Evolutionary conservation across 176 grass and related monocot species (phyloP), one percentile per base, ranked within the genome.

Genomic region (Bolboschoenus planiculmis): DNA sequence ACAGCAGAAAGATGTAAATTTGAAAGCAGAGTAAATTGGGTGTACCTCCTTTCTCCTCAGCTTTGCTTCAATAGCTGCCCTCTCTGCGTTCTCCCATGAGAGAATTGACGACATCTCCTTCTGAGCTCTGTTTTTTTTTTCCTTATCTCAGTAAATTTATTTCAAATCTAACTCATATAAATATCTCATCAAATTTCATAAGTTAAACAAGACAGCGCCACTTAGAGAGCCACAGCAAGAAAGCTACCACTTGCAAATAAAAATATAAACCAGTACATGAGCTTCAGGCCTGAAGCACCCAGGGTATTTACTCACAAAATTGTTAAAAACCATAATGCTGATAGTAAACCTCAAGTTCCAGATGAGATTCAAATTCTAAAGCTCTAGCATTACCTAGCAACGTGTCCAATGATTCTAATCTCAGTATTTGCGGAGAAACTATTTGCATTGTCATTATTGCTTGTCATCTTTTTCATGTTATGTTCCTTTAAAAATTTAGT

Each of bases 41-140:
- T 78, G 51, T 92, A 98, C 95, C 93, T 98, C 90, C 64, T 88
- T 91, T 59, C 35, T 89, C 87, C 85, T 94, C 24, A 98, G 42
- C 9, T 88, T 80, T 75, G 92, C 90, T 87, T 98, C 90, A 57
- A 88, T 35, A 42, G 65, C 34, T 75, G 92, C 92, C 67, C 85
- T 90, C 57, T 91, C 90, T 71, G 92, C 79, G 83, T 98, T 98
- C 86, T 98, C 95, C 92, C 92, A 93, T 48, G 92, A 86, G 83
- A 90, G 68, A 84, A 98, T 88, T 30, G 74, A 15, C n/a, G 87
- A 88, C n/a, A 88, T 34, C 84, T 98, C 91, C 87, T 91, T 98
- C 67, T 64, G 61, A 20, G 83, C 87, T 85, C 95, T 98, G 68
- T 58, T 74, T 31, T 84, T 5, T 65, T 1, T 56, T 10, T 62